Percentiles rank a stretch among this genome's conserved stretches.
These are phyloP conservation scores for Melampsora americana DNA, from an alignment of 1,284 basidiomycete species.

Conservation along the genomic window DNA sequence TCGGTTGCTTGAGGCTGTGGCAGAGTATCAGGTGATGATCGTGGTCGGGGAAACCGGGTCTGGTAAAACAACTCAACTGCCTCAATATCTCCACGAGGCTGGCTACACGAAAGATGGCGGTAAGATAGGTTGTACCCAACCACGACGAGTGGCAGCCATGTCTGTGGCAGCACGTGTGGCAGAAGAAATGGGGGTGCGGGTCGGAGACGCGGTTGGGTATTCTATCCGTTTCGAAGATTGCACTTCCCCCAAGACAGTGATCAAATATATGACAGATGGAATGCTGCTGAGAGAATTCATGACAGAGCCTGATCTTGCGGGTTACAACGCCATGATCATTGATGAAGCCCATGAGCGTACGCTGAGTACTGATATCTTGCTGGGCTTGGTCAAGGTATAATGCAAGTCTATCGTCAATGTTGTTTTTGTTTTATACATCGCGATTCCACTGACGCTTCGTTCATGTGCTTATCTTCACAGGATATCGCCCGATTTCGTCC, in stretches of 20 bases:
- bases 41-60: conserved; percentile 65
- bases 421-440: conserved; percentile 31
- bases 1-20: conserved; percentile 80
- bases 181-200: conserved; percentile 93
- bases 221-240: conserved; percentile 99
- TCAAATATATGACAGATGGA: conserved; percentile 96
- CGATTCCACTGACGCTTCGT: conserved; percentile 1
- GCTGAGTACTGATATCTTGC: conserved; percentile 90
- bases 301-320: conserved; percentile 88
- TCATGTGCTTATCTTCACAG: conserved; percentile 56
- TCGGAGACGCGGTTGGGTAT: conserved; percentile 97
- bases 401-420: neutral
- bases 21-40: conserved; percentile 69
- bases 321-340: conserved; percentile 87
- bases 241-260: conserved; percentile 92
- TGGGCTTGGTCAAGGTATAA: conserved; percentile 86
- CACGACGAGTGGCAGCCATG: conserved; percentile 98
- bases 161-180: conserved; percentile 97
- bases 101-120: conserved; percentile 81
- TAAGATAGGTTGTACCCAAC: conserved; percentile 96
- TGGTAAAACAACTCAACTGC: conserved; percentile 96
- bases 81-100: conserved; percentile 96
- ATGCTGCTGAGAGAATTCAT: conserved; percentile 95
- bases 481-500: conserved; percentile 96
- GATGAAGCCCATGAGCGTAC: conserved; percentile 97